Evolutionary conservation across 176 grass and related monocot species (phyloP), one percentile per base, ranked within the genome.

Genomic region (Eragrostis nindensis): DNA sequence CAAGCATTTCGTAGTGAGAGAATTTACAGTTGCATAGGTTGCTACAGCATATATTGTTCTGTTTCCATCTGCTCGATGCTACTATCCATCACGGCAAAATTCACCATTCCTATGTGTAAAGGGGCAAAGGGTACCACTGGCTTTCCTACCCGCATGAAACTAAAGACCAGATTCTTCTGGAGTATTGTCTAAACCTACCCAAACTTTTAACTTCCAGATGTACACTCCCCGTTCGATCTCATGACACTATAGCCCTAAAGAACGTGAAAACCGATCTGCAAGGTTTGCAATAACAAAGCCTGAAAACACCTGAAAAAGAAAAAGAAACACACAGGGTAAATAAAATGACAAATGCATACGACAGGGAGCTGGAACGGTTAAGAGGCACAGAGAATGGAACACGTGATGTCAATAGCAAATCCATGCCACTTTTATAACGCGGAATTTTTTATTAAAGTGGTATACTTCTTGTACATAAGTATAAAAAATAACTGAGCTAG

Each of bases 261-360:
- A 95, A 32, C 62, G 78, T 14, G 90, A 93, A 68, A 99, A 50
- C 8, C 92, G 88, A 44, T 91, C 88, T 17, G 92, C 84, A 60
- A 99, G 71, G 47, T 90, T 99, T 38, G 96, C 96, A 40, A 99
- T 91, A 19, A 99, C 88, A 57, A 99, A 99, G 54, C 96, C 96
- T 75, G 90, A 92, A 88, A 99, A 99, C 26, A 99, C 96, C 96
- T 99, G 86, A 73, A 73, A 74, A 76, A 16, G 26, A 59, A 86
- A 47, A 71, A 88, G 25, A 75, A 24, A 46, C 7, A 77, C 6
- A 62, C 29, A 76, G 11, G 36, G 42, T 68, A n/a, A 61, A 77
- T 67, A 18, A 42, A 64, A 68, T 77, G 68, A 18, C 1, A 81
- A 36, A 70, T 59, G 25, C 65, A 79, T 17, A 16, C 18, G 61